Conservation (phyloP, 2,329 filamentous ascomycete species). For the Neophaeococcomyces aloes region DNA sequence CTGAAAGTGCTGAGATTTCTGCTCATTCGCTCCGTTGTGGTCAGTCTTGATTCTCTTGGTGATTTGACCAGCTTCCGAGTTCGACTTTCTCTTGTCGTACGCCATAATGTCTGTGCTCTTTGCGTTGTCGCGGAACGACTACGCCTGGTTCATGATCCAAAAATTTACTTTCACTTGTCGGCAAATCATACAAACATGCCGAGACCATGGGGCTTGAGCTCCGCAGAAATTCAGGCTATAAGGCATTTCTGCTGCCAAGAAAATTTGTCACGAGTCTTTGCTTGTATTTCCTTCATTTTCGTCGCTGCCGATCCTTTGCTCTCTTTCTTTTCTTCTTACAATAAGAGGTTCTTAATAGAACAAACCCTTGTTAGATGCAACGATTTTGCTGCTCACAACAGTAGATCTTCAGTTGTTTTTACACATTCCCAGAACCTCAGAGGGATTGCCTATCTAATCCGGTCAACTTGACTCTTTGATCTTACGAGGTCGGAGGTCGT, state of each 20-base stretch:
- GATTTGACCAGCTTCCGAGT: not conserved
- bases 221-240: too few species aligned
- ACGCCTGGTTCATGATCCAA: too few species aligned
- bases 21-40: not conserved
- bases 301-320: not conserved
- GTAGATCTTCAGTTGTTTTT: slow-evolving; percentile 7
- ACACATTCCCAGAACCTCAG: slow-evolving; percentile 14
- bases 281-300: not conserved
- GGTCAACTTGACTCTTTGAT: slow-evolving; percentile 5
- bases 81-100: not conserved
- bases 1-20: not conserved
- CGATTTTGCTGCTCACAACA: not conserved
- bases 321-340: slow-evolving; percentile 6
- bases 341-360: slow-evolving; percentile 10
- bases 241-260: too few species aligned
- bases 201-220: too few species aligned
- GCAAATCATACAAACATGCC: too few species aligned
- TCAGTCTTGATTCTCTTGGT: slow-evolving; percentile 2
- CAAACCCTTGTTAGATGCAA: slow-evolving; percentile 15
- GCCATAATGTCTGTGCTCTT: not conserved
- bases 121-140: too few species aligned
- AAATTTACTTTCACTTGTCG: too few species aligned
- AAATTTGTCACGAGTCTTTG: too few species aligned
- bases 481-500: slow-evolving; percentile 4
- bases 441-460: slow-evolving; percentile 14